Conservation (phyloP, 2,329 filamentous ascomycete genomes). For the Beauveria australis region DNA sequence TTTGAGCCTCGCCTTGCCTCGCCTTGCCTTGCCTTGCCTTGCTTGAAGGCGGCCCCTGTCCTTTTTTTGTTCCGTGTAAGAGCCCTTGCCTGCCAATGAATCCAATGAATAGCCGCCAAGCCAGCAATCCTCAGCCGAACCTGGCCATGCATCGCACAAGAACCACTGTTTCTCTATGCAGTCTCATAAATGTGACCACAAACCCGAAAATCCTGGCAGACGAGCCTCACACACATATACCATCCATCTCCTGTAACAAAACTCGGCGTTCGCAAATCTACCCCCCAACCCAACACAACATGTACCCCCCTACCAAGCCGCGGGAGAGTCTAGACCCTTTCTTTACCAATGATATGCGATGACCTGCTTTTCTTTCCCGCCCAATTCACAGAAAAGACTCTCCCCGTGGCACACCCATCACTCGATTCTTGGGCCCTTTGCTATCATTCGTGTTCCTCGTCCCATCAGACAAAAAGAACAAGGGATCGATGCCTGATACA, state of each 20-base stretch:
- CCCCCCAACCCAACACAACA: neutral
- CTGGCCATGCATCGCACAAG: neutral
- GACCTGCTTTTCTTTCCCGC: neutral
- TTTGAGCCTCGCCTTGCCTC: neutral
- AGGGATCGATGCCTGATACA: neutral
- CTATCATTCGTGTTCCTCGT: too few species aligned
- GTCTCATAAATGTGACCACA: neutral
- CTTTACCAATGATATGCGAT: neutral
- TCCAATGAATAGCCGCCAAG: neutral
- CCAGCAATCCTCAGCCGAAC: neutral
- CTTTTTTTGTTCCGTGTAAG: neutral
- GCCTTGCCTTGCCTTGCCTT: neutral
- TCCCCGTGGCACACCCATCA: neutral
- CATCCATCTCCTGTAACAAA: neutral
- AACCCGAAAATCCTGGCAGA: neutral
- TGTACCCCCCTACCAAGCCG: too few species aligned
- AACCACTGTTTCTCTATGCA: neutral
- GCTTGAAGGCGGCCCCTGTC: neutral
- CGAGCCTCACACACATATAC: neutral
- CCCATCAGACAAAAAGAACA: too few species aligned
- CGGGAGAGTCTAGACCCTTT: too few species aligned
- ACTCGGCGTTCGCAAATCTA: neutral
- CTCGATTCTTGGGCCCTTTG: too few species aligned
- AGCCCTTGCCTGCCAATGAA: neutral
- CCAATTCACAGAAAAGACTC: neutral